These are phyloP conservation scores for Schizonepeta tenuifolia DNA, from an alignment of 257 asterid genomes.

Conservation along the genomic window DNA sequence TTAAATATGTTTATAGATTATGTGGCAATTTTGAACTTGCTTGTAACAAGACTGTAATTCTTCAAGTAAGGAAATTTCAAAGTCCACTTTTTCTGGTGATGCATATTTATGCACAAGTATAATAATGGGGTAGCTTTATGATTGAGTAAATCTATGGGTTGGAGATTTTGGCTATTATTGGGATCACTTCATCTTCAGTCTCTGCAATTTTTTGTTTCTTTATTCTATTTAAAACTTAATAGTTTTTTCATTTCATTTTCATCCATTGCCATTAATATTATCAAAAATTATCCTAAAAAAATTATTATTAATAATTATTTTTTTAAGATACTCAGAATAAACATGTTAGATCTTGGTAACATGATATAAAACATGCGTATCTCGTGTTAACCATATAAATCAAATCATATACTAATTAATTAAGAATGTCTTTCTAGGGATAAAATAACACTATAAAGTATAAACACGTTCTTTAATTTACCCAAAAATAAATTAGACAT, in stretches of 20 bases:
- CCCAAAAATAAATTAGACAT: not conserved
- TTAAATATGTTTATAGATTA: not conserved
- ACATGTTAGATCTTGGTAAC: not conserved
- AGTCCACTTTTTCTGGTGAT: slow-evolving; percentile 15
- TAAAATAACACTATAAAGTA: not conserved
- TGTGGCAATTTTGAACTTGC: slow-evolving; percentile 21
- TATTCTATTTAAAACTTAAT: not conserved
- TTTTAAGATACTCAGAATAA: too few species aligned
- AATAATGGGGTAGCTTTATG: slow-evolving; percentile 4
- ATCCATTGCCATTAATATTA: not conserved
- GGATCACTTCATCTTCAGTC: not conserved
- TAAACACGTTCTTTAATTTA: not conserved
- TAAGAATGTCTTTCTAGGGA: not conserved
- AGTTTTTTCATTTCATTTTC: too few species aligned
- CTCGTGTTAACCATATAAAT: not conserved
- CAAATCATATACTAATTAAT: not conserved
- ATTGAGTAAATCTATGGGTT: slow-evolving; percentile 17
- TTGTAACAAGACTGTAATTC: slow-evolving; percentile 3
- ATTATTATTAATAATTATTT: too few species aligned
- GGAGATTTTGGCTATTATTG: not conserved
- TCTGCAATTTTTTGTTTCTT: not conserved
- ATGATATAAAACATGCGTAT: not conserved
- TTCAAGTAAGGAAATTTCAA: slow-evolving; percentile 8
- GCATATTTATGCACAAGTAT: slow-evolving; percentile 7
- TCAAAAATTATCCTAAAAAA: too few species aligned